These are phyloP conservation scores for Pseudogymnoascus sp. DNA, from an alignment of 2,329 filamentous ascomycete species.

Conservation along the genomic window DNA sequence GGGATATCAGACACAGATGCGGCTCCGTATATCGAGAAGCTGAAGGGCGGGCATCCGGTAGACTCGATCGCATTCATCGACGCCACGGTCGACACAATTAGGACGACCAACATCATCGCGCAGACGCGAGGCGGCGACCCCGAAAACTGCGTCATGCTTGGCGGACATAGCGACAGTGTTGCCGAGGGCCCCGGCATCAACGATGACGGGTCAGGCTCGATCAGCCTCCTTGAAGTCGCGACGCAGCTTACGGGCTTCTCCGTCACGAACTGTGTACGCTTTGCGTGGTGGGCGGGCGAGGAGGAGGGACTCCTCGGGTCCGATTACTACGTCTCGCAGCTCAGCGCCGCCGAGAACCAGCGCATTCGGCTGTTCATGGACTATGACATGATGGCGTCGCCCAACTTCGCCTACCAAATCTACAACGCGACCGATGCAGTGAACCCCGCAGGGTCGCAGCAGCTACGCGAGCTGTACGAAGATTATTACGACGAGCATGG, in stretches of 20 bases:
- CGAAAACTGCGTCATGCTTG: slow-evolving; percentile 59
- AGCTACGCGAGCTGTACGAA: slow-evolving; percentile 61
- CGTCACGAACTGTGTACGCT: slow-evolving; percentile 59
- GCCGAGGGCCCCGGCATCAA: slow-evolving; percentile 48
- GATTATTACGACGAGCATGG: slow-evolving; percentile 57
- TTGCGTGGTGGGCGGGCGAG: slow-evolving; percentile 62
- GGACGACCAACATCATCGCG: slow-evolving; percentile 54
- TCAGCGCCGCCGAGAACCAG: slow-evolving; percentile 50
- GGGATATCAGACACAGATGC: slow-evolving; percentile 57
- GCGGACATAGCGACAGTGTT: slow-evolving; percentile 58
- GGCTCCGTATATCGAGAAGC: slow-evolving; percentile 44
- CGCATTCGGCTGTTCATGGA: slow-evolving; percentile 62
- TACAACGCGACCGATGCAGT: slow-evolving; percentile 66
- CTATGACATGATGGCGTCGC: slow-evolving; percentile 63
- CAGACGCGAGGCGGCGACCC: slow-evolving; percentile 53
- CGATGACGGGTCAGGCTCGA: slow-evolving; percentile 33
- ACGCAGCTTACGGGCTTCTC: slow-evolving; percentile 49
- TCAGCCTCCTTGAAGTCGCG: slow-evolving; percentile 55
- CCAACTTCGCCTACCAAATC: slow-evolving; percentile 60
- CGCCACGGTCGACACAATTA: slow-evolving; percentile 46
- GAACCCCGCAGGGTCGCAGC: slow-evolving; percentile 63
- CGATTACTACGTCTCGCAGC: slow-evolving; percentile 51
- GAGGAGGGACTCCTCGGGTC: slow-evolving; percentile 60
- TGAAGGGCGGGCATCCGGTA: slow-evolving; percentile 44
- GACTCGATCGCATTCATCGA: slow-evolving; percentile 54